phyloP scores from a whole-genome alignment of 176 grass and related monocot species.

The Cocos nucifera region DNA sequence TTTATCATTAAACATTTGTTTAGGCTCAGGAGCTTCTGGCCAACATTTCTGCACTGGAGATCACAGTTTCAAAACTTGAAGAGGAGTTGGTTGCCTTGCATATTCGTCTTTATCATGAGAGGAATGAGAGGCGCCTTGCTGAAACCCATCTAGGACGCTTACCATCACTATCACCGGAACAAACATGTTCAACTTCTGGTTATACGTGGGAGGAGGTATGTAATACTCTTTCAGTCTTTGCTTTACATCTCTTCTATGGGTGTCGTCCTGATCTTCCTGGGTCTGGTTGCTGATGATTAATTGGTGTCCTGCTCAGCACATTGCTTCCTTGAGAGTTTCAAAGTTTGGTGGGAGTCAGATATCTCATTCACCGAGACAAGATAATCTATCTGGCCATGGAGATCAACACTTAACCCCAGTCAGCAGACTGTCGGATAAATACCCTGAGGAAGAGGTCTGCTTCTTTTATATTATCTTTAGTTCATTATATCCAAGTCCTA shows the following conservation, averaged over 20 bases:
- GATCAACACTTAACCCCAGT: slow-evolving; percentile 31
- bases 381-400: slow-evolving; percentile 33
- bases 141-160: slow-evolving; percentile 48
- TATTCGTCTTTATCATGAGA: slow-evolving; percentile 72
- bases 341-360: slow-evolving; percentile 65
- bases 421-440: slow-evolving; percentile 47
- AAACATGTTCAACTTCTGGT: slow-evolving; percentile 43
- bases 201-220: slow-evolving; percentile 89
- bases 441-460: slow-evolving; percentile 51
- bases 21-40: slow-evolving; percentile 65
- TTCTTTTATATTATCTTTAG: slow-evolving; percentile 24
- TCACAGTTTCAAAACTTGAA: slow-evolving; percentile 60
- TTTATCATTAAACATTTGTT: neutral
- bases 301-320: slow-evolving; percentile 52
- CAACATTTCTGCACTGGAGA: slow-evolving; percentile 62
- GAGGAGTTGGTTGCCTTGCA: slow-evolving; percentile 81
- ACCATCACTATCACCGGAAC: slow-evolving; percentile 33
- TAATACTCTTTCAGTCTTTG: neutral
- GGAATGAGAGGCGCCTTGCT: slow-evolving; percentile 66
- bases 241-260: neutral
- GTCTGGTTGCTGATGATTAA: slow-evolving; percentile 6
- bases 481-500: neutral
- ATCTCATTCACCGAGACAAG: slow-evolving; percentile 41
- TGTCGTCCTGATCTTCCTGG: slow-evolving; percentile 10
- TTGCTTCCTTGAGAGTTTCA: slow-evolving; percentile 75